Evolutionary conservation across 2,329 filamentous ascomycete species (phyloP).

Genomic region (Calonectria pteridis): DNA sequence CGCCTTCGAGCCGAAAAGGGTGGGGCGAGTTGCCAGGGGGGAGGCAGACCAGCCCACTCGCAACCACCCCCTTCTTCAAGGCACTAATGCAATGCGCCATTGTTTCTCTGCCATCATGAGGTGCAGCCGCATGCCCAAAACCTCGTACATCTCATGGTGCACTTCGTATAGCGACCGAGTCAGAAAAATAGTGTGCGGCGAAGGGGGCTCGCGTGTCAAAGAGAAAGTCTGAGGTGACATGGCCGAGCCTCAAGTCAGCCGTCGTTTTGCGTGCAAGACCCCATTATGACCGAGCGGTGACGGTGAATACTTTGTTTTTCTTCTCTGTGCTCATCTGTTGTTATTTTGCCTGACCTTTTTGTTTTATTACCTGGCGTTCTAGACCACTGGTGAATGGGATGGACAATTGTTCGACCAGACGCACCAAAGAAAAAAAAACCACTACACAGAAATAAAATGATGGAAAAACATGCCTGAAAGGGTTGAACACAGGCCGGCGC

Average conservation of each 20-base stretch:
- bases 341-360: not conserved
- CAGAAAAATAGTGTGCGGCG: constrained; percentile 5
- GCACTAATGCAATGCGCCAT: constrained; percentile 35
- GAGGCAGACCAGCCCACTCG: not conserved
- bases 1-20: constrained; percentile 2
- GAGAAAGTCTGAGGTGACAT: not conserved
- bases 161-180: constrained; percentile 21
- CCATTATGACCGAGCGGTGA: not conserved
- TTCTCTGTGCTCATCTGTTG: not conserved
- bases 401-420: not conserved
- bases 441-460: not conserved
- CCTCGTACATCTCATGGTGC: constrained; percentile 21
- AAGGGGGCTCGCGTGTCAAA: not conserved
- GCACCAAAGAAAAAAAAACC: not conserved
- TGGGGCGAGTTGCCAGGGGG: constrained; percentile 2
- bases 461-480: not conserved
- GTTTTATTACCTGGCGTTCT: not conserved
- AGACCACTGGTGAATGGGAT: not conserved
- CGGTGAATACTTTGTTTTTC: not conserved
- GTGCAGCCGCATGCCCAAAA: constrained; percentile 22
- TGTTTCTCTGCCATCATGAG: constrained; percentile 26
- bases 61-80: constrained; percentile 6
- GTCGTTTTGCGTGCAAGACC: not conserved
- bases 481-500: not conserved
- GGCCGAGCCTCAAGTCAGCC: not conserved